Evolutionary conservation across 345 rosid genomes (phyloP).

Genomic region (Pistacia integerrima): DNA sequence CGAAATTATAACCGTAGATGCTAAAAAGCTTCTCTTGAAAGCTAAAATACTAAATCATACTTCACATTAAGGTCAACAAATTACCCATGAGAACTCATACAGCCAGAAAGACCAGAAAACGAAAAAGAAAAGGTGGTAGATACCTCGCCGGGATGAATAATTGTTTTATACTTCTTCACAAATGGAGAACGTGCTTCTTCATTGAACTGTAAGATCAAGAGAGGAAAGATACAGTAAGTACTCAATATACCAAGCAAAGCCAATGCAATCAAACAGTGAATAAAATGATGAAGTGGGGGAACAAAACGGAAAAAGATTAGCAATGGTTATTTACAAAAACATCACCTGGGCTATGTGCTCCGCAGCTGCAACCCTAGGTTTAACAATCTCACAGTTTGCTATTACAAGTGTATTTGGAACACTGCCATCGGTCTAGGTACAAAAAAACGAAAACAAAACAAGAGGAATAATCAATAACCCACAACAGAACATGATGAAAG

Average conservation of each 20-base stretch:
- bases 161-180: slow-evolving; percentile 62
- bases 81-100: background rate
- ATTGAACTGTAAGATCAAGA: slow-evolving; percentile 46
- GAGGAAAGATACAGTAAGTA: slow-evolving; percentile 16
- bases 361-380: slow-evolving; percentile 87
- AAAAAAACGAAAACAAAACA: slow-evolving; percentile 18
- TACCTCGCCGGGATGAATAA: slow-evolving; percentile 80
- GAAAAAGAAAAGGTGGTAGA: background rate
- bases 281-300: background rate
- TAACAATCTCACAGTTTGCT: slow-evolving; percentile 82
- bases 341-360: slow-evolving; percentile 84
- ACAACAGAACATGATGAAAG: background rate
- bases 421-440: slow-evolving; percentile 73
- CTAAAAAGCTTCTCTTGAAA: background rate
- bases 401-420: slow-evolving; percentile 88
- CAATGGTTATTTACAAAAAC: background rate
- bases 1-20: slow-evolving; percentile 1
- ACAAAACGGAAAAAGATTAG: background rate
- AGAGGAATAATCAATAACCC: slow-evolving; percentile 2
- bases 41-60: background rate
- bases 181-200: slow-evolving; percentile 75
- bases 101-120: background rate
- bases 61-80: background rate
- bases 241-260: slow-evolving; percentile 4
- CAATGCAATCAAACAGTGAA: background rate